These are phyloP conservation scores for Penicillium steckii DNA, from an alignment of 495 filamentous ascomycete species.

Conservation along the genomic window DNA sequence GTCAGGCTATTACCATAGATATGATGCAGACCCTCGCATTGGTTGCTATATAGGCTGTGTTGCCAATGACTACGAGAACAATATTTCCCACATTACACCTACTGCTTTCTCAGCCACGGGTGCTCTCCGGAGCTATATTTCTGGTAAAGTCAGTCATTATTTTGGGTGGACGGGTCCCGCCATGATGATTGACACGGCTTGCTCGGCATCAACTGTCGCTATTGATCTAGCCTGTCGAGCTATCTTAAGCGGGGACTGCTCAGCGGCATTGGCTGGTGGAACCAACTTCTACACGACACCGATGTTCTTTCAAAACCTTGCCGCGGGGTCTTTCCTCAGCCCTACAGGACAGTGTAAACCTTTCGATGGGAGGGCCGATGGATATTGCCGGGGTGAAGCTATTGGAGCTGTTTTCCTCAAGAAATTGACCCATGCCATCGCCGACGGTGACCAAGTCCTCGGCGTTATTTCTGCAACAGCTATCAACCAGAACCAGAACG, in stretches of 20 bases:
- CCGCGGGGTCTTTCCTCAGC: constrained; percentile 37
- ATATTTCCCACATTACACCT: constrained; percentile 32
- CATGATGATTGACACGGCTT: constrained; percentile 46
- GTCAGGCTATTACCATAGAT: constrained; percentile 36
- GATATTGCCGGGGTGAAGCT: constrained; percentile 71
- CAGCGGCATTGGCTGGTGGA: constrained; percentile 40
- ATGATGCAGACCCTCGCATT: constrained; percentile 16
- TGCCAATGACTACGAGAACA: constrained; percentile 37
- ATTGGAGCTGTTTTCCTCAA: constrained; percentile 67
- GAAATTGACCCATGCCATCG: constrained; percentile 58
- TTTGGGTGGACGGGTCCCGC: constrained; percentile 53
- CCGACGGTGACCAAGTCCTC: constrained; percentile 61
- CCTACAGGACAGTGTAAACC: constrained; percentile 59
- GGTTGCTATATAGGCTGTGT: constrained; percentile 37
- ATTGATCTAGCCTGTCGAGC: constrained; percentile 39
- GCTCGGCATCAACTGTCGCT: constrained; percentile 44
- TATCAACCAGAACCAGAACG: constrained; percentile 66
- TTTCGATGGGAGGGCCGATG: constrained; percentile 68
- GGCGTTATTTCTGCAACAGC: constrained; percentile 60
- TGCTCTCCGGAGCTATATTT: constrained; percentile 31
- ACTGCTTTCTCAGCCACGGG: constrained; percentile 42
- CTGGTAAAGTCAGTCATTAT: constrained; percentile 38
- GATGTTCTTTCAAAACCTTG: constrained; percentile 34
- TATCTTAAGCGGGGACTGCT: constrained; percentile 38
- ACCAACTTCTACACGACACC: constrained; percentile 42